phyloP scores from a whole-genome alignment of 2,329 filamentous ascomycete species.

The Stachybotrys echinatus region DNA sequence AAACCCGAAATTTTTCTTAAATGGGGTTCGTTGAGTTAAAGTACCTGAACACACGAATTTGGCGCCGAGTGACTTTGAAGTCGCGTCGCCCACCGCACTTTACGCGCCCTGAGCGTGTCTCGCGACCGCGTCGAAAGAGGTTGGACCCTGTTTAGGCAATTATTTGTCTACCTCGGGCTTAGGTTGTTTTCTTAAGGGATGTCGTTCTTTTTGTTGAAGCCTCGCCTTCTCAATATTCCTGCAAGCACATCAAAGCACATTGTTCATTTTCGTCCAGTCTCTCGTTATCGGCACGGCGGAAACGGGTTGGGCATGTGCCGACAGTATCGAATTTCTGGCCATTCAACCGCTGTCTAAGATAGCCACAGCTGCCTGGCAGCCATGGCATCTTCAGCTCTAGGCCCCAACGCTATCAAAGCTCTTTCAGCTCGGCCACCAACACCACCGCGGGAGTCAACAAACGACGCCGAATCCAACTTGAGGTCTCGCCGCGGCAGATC shows the following conservation, averaged over 20 bases:
- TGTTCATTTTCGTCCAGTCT: not conserved
- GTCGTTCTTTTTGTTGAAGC: too few relatives aligned
- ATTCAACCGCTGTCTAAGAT: slow-evolving; percentile 30
- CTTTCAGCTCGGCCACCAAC: slow-evolving; percentile 60
- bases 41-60: too few relatives aligned
- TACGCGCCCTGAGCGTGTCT: not conserved
- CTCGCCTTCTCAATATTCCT: not conserved
- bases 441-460: slow-evolving; percentile 52
- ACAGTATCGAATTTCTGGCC: slow-evolving; percentile 9
- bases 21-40: too few relatives aligned
- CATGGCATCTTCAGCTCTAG: slow-evolving; percentile 37
- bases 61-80: too few relatives aligned
- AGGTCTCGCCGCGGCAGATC: slow-evolving; percentile 30
- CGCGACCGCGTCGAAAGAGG: not conserved
- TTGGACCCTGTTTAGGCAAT: not conserved
- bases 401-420: slow-evolving; percentile 39
- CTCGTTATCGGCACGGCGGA: too few relatives aligned
- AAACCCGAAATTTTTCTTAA: too few relatives aligned
- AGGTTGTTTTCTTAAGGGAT: too few relatives aligned
- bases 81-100: too few relatives aligned
- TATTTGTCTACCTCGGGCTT: not conserved
- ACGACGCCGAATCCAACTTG: slow-evolving; percentile 27
- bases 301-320: too few relatives aligned
- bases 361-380: slow-evolving; percentile 31
- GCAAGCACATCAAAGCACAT: too few relatives aligned